A percentile compares a stretch with the other conserved stretches of the same genome.
These are phyloP conservation scores for Haematococcus lacustris DNA, from an alignment of 139 green algal genomes.

Conservation along the genomic window DNA sequence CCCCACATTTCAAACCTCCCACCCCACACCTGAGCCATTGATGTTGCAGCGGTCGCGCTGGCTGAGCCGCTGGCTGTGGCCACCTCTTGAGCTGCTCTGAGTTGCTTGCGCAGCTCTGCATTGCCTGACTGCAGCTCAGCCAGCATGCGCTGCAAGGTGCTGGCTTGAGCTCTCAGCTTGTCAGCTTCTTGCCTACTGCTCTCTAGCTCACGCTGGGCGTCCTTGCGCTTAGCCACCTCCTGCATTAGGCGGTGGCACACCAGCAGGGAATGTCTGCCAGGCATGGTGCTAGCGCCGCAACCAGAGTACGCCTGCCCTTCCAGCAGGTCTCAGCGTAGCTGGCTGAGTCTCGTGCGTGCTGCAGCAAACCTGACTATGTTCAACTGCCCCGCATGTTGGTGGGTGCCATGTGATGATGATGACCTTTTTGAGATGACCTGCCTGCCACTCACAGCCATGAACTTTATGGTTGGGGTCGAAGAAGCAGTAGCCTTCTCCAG, in stretches of 20 bases:
- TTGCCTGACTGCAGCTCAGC: slow-evolving; percentile 34
- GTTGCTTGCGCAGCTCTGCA: slow-evolving; percentile 28
- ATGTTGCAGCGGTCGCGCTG: background rate
- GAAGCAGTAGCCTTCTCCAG: slow-evolving; percentile 56
- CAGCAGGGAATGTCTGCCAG: background rate
- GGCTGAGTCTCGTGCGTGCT: too few species aligned
- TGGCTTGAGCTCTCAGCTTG: slow-evolving; percentile 29
- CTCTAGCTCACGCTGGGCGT: slow-evolving; percentile 31
- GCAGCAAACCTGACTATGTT: background rate
- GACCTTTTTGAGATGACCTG: background rate
- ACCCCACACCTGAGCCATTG: background rate
- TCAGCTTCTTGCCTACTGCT: slow-evolving; percentile 29
- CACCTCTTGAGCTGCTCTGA: slow-evolving; percentile 6
- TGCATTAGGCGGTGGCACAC: background rate
- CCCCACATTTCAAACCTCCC: background rate
- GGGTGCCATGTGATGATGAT: background rate
- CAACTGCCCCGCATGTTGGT: background rate
- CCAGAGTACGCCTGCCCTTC: background rate
- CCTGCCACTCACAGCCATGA: slow-evolving; percentile 52
- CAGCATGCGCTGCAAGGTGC: slow-evolving; percentile 21
- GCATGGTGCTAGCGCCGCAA: background rate
- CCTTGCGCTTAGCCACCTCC: slow-evolving; percentile 38
- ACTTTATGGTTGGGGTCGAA: slow-evolving; percentile 61
- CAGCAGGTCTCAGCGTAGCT: too few species aligned
- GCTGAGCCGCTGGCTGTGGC: background rate